Percentiles rank a stretch among this genome's conserved stretches.
Conservation (phyloP, 1,284 basidiomycete species). For the Apiotrichum porosum region DNA sequence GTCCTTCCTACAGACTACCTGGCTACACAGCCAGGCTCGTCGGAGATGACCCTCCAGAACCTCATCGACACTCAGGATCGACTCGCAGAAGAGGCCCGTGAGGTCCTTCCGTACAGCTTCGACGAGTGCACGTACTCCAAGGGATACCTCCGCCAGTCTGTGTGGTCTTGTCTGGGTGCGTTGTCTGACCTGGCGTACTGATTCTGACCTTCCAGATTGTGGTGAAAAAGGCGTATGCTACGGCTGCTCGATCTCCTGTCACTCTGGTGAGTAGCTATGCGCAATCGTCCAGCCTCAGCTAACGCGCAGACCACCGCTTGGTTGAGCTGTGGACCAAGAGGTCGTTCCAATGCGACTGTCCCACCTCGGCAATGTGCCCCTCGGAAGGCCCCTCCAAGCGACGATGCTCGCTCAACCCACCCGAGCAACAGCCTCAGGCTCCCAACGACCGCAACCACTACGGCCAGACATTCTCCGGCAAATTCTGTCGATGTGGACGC, state of each 20-base stretch:
- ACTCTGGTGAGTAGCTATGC: conserved; percentile 33
- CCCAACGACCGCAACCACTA: conserved; percentile 40
- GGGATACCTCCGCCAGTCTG: conserved; percentile 39
- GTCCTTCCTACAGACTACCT: no score
- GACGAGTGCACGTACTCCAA: conserved; percentile 44
- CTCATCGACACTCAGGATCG: conserved; percentile 38
- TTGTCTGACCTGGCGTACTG: neutral
- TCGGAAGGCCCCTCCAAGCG: conserved; percentile 4
- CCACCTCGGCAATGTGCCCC: conserved; percentile 28
- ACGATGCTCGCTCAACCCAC: conserved; percentile 33
- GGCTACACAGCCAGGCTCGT: no score
- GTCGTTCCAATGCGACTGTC: conserved; percentile 47
- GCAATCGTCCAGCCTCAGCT: neutral
- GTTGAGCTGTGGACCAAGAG: conserved; percentile 47
- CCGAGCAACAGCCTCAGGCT: conserved; percentile 28
- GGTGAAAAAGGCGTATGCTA: conserved; percentile 43
- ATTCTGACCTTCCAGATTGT: conserved; percentile 23
- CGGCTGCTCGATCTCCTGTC: conserved; percentile 48
- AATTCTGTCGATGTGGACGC: conserved; percentile 47
- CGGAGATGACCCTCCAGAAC: conserved; percentile 36
- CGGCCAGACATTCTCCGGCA: conserved; percentile 36
- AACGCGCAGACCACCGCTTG: conserved; percentile 40
- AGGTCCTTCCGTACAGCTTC: conserved; percentile 42
- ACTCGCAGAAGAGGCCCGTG: conserved; percentile 40
- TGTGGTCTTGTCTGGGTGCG: conserved; percentile 46